These are phyloP conservation scores for Penicillium sp. DNA, from an alignment of 2,329 filamentous ascomycete species.

Conservation along the genomic window DNA sequence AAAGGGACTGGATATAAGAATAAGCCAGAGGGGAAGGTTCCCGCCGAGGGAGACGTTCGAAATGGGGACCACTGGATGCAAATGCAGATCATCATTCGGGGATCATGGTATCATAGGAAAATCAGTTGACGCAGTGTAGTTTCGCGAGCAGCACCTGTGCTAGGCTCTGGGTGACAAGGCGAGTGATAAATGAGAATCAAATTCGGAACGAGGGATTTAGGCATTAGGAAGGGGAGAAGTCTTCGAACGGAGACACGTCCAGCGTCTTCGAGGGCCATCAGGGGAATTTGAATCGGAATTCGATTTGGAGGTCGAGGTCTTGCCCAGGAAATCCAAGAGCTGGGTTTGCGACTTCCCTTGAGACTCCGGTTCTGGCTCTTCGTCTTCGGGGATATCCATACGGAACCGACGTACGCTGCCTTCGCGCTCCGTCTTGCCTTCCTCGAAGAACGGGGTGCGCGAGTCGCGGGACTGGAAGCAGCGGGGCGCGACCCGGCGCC, in stretches of 20 bases:
- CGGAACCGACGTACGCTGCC: constrained; percentile 46
- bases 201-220: not conserved
- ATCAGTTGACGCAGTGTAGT: not conserved
- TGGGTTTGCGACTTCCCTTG: constrained; percentile 7
- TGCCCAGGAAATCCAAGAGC: constrained; percentile 4
- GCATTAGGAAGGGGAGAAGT: constrained; percentile 1
- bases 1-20: not conserved
- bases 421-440: constrained; percentile 39
- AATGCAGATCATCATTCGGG: constrained; percentile 4
- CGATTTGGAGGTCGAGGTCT: not conserved
- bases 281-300: not conserved
- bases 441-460: constrained; percentile 42
- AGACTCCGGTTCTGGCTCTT: constrained; percentile 8
- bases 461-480: constrained; percentile 36
- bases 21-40: not conserved
- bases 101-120: constrained; percentile 10
- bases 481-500: constrained; percentile 40
- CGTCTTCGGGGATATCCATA: constrained; percentile 42
- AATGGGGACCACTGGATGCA: constrained; percentile 1
- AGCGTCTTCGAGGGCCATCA: constrained; percentile 10
- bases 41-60: not conserved
- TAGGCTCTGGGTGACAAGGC: not conserved
- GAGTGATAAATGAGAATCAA: not conserved
- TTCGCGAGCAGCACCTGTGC: constrained; percentile 3
- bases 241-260: constrained; percentile 16